A percentile compares a stretch with the other conserved stretches of the same genome.
Conservation (phyloP, 352 stramenopile genomes). For the Pythium grandisporangium region DNA sequence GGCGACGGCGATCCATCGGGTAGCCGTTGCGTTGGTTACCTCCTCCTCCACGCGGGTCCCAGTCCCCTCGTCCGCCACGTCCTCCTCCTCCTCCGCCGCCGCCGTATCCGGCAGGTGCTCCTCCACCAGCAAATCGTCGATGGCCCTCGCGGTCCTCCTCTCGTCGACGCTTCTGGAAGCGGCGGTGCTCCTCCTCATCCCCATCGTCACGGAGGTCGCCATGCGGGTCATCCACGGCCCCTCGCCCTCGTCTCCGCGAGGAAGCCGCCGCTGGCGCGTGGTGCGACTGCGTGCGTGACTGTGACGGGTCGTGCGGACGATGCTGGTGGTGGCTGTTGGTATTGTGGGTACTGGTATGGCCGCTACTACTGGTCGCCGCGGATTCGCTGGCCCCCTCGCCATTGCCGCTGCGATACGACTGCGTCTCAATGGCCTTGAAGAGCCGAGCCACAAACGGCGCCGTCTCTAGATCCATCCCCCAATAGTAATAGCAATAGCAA, state of each 20-base stretch:
- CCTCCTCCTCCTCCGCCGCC: conserved; percentile 5
- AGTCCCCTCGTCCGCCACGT: neutral
- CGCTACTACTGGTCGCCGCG: neutral
- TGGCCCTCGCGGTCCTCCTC: conserved; percentile 29
- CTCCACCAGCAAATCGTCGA: conserved; percentile 3
- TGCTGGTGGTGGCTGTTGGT: conserved; percentile 4
- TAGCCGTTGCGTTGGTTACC: conserved; percentile 19
- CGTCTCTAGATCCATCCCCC: conserved; percentile 55
- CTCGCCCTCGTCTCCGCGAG: too few species aligned
- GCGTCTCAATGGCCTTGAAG: conserved; percentile 54
- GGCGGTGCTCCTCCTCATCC: conserved; percentile 41
- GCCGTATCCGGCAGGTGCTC: conserved; percentile 16
- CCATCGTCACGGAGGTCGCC: conserved; percentile 19
- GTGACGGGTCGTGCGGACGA: conserved; percentile 7
- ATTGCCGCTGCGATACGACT: conserved; percentile 30
- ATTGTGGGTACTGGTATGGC: neutral
- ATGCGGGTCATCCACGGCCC: too few species aligned
- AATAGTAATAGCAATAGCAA: too few species aligned
- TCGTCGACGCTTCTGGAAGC: conserved; percentile 48
- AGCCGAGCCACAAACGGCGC: conserved; percentile 56
- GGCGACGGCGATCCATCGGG: conserved; percentile 36
- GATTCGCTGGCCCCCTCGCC: neutral
- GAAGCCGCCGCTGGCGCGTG: too few species aligned
- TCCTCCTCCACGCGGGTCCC: conserved; percentile 1
- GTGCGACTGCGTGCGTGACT: too few species aligned